phyloP scores from a whole-genome alignment of 2,329 filamentous ascomycete species.

The Botryotinia calthae region DNA sequence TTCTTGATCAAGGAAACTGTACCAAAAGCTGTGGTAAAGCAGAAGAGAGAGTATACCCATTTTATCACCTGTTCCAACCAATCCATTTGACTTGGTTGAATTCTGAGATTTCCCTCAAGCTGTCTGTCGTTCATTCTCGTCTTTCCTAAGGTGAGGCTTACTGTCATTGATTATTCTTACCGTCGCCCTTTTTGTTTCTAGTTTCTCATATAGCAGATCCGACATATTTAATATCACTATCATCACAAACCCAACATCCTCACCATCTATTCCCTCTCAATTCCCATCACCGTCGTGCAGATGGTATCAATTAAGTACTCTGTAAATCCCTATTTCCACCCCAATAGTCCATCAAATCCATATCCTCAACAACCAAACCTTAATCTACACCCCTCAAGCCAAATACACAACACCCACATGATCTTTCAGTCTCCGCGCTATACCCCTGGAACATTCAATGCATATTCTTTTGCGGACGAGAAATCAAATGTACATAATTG shows the following conservation, averaged over 20 bases:
- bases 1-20: too few relatives aligned
- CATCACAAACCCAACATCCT: not conserved
- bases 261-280: not conserved
- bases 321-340: not conserved
- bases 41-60: too few relatives aligned
- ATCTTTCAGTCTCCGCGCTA: not conserved
- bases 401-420: not conserved
- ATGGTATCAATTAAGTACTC: not conserved
- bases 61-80: too few relatives aligned
- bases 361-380: not conserved
- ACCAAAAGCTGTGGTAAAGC: too few relatives aligned
- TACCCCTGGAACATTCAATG: too few relatives aligned
- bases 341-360: not conserved
- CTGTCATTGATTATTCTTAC: not conserved
- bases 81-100: not conserved
- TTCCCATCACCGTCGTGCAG: not conserved
- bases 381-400: not conserved
- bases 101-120: not conserved
- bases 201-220: not conserved
- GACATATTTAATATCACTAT: not conserved
- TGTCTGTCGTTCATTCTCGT: not conserved
- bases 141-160: fast-evolving
- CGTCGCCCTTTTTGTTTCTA: not conserved
- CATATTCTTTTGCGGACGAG: too few relatives aligned
- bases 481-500: too few relatives aligned